phyloP scores from a whole-genome alignment of 2,329 filamentous ascomycete genomes.

The Trichoderma asperellum region DNA sequence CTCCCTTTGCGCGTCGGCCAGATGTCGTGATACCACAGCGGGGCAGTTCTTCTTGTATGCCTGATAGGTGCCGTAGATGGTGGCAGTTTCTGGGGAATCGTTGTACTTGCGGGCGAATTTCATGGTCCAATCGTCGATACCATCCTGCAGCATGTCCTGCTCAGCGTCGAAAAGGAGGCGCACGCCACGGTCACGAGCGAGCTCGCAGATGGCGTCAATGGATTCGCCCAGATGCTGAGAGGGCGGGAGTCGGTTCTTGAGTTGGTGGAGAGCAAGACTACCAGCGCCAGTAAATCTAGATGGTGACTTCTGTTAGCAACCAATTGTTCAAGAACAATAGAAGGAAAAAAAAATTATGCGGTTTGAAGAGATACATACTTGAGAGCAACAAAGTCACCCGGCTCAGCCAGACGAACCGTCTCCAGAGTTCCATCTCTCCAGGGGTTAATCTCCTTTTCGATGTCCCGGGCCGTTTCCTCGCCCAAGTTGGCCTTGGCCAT shows the following conservation, averaged over 20 bases:
- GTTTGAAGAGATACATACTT: slow-evolving; percentile 49
- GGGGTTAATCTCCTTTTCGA: slow-evolving; percentile 64
- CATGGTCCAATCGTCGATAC: slow-evolving; percentile 81
- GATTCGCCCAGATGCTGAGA: slow-evolving; percentile 67
- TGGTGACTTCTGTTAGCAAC: neutral
- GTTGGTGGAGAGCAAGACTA: slow-evolving; percentile 67
- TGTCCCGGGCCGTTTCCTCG: slow-evolving; percentile 52
- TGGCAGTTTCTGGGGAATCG: slow-evolving; percentile 61
- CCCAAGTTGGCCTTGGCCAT: slow-evolving; percentile 51
- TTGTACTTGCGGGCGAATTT: slow-evolving; percentile 80
- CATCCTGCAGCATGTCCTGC: slow-evolving; percentile 75
- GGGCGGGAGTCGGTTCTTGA: slow-evolving; percentile 66
- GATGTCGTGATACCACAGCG: slow-evolving; percentile 60
- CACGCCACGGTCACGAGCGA: slow-evolving; percentile 70
- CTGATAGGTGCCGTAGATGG: slow-evolving; percentile 82
- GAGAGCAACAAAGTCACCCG: slow-evolving; percentile 66
- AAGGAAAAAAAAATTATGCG: neutral
- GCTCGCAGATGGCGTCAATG: slow-evolving; percentile 74
- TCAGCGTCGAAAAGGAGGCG: slow-evolving; percentile 85
- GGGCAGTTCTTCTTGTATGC: slow-evolving; percentile 72
- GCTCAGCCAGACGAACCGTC: slow-evolving; percentile 69
- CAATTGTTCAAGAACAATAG: slow-evolving; percentile 1
- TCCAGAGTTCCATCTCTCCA: slow-evolving; percentile 78
- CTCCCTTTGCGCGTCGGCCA: slow-evolving; percentile 60
- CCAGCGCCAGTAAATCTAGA: slow-evolving; percentile 79